Evolutionary conservation across 139 green algal genomes (phyloP), one percentile per base, ranked within the genome.

Genomic region (Tetradesmus lagerheimii): DNA sequence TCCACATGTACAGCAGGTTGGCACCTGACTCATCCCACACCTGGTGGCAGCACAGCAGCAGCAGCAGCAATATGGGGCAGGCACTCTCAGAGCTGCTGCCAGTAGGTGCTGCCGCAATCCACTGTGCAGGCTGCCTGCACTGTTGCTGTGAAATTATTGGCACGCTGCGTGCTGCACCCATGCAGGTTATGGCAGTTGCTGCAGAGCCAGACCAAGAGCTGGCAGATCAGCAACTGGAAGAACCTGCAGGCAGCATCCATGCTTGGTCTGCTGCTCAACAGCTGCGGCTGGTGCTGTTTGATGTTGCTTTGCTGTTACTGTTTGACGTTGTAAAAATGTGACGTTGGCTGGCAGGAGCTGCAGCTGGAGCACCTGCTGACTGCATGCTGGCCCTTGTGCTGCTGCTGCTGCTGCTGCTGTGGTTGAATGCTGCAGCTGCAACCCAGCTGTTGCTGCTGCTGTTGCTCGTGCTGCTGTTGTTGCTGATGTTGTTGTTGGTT

Each of bases 21-120:
- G 75, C 53, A 0, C 50, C 67, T 27, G 81, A 57, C 27, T 90
- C 88, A 66, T 94, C 91, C 91, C 91, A 94, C 14, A 94, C 80
- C 91, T 94, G 83, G 12, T 5, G 25, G 81, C 47, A 50, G n/a
- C 47, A 77, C 4, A 6, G 81, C 47, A 50, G 15, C n/a, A 77
- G 20, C 0, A 50, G 27, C 16, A 23, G 77, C 27, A 43, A 39
- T 43, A 31, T 11, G 74, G n/a, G 2, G 38, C 57, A 9, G 57
- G 43, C 43, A 16, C 4, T 35, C 37, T 87, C n/a, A n/a, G n/a
- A n/a, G 81, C 37, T 76, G 81, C 16, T 43, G n/a, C 77, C 27
- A 35, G n/a, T 50, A n/a, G 1, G 35, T 50, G 12, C n/a, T 4
- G 37, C 53, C 37, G 78, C 25, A n/a, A 16, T n/a, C 14, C 8